A percentile compares a stretch with the other conserved stretches of the same genome.
Evolutionary conservation across 495 filamentous ascomycete species (phyloP).

Genomic region (Neurospora sp.): DNA sequence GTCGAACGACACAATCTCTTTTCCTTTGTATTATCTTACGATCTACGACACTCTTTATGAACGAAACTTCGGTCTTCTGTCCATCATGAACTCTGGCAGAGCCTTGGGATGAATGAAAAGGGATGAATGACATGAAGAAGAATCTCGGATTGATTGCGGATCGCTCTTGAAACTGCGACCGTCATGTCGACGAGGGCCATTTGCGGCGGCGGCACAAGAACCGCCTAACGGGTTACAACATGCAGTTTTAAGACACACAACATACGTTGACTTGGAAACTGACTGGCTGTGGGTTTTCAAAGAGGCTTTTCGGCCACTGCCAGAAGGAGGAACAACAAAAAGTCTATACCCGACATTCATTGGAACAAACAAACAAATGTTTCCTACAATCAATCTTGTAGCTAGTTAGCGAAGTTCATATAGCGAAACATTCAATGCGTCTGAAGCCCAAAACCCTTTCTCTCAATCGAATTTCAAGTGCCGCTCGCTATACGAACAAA

Average conservation of each 20-base stretch:
- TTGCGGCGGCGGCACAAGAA: neutral
- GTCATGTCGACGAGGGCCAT: neutral
- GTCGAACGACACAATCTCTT: neutral
- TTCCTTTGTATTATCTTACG: neutral
- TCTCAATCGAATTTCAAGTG: neutral
- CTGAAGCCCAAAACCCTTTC: neutral
- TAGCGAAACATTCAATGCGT: neutral
- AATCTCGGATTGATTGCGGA: neutral
- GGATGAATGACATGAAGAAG: neutral
- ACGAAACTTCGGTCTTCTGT: neutral
- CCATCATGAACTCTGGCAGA: neutral
- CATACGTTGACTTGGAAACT: neutral
- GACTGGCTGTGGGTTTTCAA: neutral
- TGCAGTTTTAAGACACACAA: neutral
- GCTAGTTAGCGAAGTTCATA: neutral
- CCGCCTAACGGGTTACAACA: neutral
- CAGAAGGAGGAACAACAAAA: neutral
- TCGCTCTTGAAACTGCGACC: slow-evolving; percentile 4
- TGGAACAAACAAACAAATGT: neutral
- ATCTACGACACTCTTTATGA: neutral
- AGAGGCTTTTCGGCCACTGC: neutral
- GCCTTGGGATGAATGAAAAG: neutral
- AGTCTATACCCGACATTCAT: neutral
- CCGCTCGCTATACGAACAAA: neutral
- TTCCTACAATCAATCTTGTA: neutral